phyloP scores from a whole-genome alignment of 768 basidiomycete genomes.

The Cubamyces lactineus region DNA sequence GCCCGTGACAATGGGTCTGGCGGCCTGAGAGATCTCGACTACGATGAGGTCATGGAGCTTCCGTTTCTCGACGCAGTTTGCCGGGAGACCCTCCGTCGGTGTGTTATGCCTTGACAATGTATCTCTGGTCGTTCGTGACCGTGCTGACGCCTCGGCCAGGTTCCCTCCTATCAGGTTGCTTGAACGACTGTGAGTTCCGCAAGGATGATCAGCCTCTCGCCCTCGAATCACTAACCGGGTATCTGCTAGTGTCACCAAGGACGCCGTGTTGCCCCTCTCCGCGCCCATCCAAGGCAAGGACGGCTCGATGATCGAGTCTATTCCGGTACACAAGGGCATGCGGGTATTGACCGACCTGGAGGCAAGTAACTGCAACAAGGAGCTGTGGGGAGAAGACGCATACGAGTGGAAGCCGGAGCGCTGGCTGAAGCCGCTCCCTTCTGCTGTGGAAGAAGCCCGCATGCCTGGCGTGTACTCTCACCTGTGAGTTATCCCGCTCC shows the following conservation, averaged over 20 bases:
- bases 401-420: slow-evolving; percentile 51
- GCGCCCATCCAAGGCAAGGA: slow-evolving; percentile 45
- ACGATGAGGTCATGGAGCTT: slow-evolving; percentile 35
- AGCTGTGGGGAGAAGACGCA: slow-evolving; percentile 40
- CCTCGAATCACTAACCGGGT: too few relatives aligned
- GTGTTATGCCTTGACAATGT: neutral
- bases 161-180: neutral
- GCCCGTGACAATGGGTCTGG: slow-evolving; percentile 33
- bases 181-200: slow-evolving; percentile 1
- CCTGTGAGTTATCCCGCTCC: slow-evolving; percentile 9
- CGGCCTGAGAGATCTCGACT: slow-evolving; percentile 32
- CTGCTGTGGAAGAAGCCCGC: slow-evolving; percentile 6
- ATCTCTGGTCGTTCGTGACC: neutral
- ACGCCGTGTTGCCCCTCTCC: slow-evolving; percentile 61
- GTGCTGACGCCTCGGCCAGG: neutral
- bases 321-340: slow-evolving; percentile 51
- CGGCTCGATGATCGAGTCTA: slow-evolving; percentile 40
- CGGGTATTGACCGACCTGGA: slow-evolving; percentile 44
- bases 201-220: too few relatives aligned
- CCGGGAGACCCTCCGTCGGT: slow-evolving; percentile 55
- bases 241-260: slow-evolving; percentile 27
- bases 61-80: slow-evolving; percentile 72
- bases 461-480: slow-evolving; percentile 21
- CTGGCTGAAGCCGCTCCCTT: slow-evolving; percentile 18
- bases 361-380: slow-evolving; percentile 52